Base-by-base conservation (phyloP, 2,329 filamentous ascomycete genomes). In the Fusarium sp. region DNA sequence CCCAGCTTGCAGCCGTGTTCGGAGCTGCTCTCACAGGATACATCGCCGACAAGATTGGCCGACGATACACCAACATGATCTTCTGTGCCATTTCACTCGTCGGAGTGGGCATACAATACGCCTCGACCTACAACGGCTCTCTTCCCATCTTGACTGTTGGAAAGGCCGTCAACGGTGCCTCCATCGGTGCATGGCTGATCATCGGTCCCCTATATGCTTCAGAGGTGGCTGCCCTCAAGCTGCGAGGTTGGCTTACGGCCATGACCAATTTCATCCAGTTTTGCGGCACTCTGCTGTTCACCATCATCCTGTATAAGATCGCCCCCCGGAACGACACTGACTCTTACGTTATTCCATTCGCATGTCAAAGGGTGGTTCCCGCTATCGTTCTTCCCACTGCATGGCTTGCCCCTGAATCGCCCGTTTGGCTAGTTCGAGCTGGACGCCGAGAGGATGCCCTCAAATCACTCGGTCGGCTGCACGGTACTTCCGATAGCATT, bases 221-320 rank as follows among this genome's bases (percentile, higher is more conserved):
- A 3, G 50, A 53, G 10, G 50, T 53, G 19, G 50, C 50, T 15
- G 41, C 50, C 5, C 42, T 53, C 19, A 45, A 45, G 11, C 42
- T 53, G 8, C 34, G 50, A 31, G 50, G 50, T 6, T 53, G 50
- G 50, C 50, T 53, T 35, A 53, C 50, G 7, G 50, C 50, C 41
- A 53, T 53, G 50, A 53, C 50, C 35, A 53, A 53, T 29, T 45
- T 53, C 19, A 40, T 53, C n/a, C 50, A 45, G 15, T 53, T 53
- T 34, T 53, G 40, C 8, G 50, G 50, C 5, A 36, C 35, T n/a
- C 42, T 53, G 5, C n/a, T 46, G 8, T 53, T 53, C 40, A 53
- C 41, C 2, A 41, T 41, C 32, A 41, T 53, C 25, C 45, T 53
- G 24, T 53, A 53, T 15, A 15, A 31, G 11, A 15, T 53, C 5